Conservation (phyloP, 768 basidiomycete genomes). For the Trametes gibbosa region DNA sequence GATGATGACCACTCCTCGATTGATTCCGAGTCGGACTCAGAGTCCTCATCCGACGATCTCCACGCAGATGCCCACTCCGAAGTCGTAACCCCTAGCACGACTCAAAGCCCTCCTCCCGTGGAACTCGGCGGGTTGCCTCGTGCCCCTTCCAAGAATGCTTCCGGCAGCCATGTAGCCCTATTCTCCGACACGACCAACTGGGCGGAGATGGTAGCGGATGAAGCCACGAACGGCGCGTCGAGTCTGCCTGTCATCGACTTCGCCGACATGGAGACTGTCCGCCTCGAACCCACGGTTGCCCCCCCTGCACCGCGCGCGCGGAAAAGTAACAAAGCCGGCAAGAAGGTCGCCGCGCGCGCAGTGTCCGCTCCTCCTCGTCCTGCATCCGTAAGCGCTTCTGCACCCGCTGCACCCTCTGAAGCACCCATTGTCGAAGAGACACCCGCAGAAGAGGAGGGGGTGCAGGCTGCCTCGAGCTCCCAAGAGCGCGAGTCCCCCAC, state of each 20-base stretch:
- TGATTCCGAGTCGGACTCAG: constrained; percentile 69
- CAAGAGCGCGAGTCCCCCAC: constrained; percentile 27
- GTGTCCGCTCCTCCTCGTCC: constrained; percentile 37
- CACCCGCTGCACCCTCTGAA: constrained; percentile 19
- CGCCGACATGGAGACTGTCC: constrained; percentile 47
- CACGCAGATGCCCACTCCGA: constrained; percentile 47
- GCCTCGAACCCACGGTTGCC: constrained; percentile 27
- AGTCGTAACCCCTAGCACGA: constrained; percentile 65
- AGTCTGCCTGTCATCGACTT: constrained; percentile 82
- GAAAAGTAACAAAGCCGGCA: constrained; percentile 25
- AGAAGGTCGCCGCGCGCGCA: constrained; percentile 32
- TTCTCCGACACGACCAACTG: constrained; percentile 59
- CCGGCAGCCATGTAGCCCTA: constrained; percentile 37
- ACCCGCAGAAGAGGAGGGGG: constrained; percentile 30
- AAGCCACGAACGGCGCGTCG: constrained; percentile 58
- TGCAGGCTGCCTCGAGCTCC: constrained; percentile 42
- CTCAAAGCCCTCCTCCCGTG: constrained; percentile 49
- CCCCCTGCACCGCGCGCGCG: constrained; percentile 21
- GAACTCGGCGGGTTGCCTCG: constrained; percentile 18
- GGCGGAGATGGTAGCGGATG: constrained; percentile 85
- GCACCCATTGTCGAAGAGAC: constrained; percentile 20
- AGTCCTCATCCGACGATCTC: constrained; percentile 59
- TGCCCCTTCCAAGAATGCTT: constrained; percentile 24
- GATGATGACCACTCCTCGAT: constrained; percentile 59
- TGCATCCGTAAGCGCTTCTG: constrained; percentile 24